Evolutionary conservation across 2,329 filamentous ascomycete genomes (phyloP).

Genomic region (Venturia aucupariae): DNA sequence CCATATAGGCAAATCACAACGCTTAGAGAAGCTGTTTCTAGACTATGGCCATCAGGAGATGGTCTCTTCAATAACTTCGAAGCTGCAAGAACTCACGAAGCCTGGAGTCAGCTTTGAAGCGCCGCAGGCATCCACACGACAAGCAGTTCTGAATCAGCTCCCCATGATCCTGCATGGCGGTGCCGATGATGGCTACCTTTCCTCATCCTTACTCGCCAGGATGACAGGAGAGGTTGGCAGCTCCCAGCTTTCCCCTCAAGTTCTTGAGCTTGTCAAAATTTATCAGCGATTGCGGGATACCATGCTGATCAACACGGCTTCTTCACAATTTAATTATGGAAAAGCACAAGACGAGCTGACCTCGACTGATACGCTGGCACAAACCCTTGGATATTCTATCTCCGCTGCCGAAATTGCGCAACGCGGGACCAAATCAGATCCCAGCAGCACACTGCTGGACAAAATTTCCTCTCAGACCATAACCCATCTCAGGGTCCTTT

Average conservation of each 20-base stretch:
- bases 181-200: conserved; percentile 2
- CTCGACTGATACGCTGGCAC: conserved; percentile 50
- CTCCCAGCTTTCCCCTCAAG: conserved; percentile 21
- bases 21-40: conserved; percentile 40
- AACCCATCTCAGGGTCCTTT: conserved; percentile 77
- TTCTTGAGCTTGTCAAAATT: conserved; percentile 42
- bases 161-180: conserved; percentile 3
- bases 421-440: conserved; percentile 67
- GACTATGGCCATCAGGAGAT: conserved; percentile 43
- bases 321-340: conserved; percentile 37
- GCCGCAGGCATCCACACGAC: neutral
- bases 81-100: conserved; percentile 26
- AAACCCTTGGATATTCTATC: conserved; percentile 72
- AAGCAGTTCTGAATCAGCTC: neutral
- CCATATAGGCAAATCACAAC: conserved; percentile 20
- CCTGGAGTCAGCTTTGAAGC: neutral
- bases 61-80: conserved; percentile 39
- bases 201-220: conserved; percentile 10
- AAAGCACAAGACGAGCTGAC: conserved; percentile 39
- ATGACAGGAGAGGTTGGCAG: conserved; percentile 16
- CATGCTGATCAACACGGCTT: conserved; percentile 41
- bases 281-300: conserved; percentile 49
- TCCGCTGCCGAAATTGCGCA: conserved; percentile 86
- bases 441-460: conserved; percentile 67
- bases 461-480: conserved; percentile 76